phyloP scores from a whole-genome alignment of 2,329 filamentous ascomycete genomes.

The Diaporthe batatas region DNA sequence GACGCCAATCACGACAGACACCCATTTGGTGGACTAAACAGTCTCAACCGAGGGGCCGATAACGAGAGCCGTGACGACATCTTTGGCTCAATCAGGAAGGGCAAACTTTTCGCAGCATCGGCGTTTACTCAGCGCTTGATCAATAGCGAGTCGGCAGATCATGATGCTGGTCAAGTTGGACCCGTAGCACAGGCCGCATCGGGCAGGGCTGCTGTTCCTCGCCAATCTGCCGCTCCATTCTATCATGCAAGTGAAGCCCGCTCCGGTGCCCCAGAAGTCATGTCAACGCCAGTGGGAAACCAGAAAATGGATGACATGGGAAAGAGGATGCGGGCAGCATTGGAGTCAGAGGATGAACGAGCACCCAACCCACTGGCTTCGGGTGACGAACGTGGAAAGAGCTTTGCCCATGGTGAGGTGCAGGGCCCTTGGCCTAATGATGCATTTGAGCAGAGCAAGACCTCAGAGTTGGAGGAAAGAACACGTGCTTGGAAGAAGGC shows the following conservation, averaged over 20 bases:
- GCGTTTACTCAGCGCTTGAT: constrained; percentile 9
- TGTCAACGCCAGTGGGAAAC: neutral
- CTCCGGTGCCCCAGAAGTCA: neutral
- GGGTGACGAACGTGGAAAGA: neutral
- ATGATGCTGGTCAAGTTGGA: neutral
- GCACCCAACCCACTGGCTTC: no score
- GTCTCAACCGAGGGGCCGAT: neutral
- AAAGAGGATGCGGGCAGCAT: constrained; percentile 13
- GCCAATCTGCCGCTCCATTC: no score
- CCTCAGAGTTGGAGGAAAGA: neutral
- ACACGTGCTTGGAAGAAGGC: neutral
- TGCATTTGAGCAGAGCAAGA: neutral
- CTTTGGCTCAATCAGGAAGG: neutral
- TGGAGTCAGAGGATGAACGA: neutral
- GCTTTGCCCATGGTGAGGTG: neutral
- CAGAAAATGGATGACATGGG: neutral
- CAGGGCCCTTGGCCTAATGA: neutral
- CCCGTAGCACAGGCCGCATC: no score
- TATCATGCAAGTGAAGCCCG: neutral
- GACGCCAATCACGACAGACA: neutral
- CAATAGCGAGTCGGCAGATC: neutral
- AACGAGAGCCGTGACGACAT: constrained; percentile 25
- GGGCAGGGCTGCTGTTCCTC: neutral
- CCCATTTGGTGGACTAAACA: neutral
- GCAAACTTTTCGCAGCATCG: neutral